phyloP scores from a whole-genome alignment of 2,329 filamentous ascomycete genomes.

The Fusarium pininemorale region DNA sequence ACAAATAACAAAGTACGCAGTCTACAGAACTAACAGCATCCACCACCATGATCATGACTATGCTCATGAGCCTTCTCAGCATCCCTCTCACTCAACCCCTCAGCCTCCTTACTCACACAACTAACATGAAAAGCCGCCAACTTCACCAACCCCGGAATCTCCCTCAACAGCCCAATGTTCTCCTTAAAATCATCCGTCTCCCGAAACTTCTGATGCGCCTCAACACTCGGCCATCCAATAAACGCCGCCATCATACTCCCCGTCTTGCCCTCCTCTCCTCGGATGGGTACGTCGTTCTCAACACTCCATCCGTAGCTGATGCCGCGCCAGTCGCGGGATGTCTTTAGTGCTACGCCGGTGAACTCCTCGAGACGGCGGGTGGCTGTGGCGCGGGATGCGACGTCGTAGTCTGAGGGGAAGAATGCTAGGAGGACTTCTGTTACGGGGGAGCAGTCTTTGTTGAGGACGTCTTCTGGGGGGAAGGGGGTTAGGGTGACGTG shows the following conservation, averaged over 20 bases:
- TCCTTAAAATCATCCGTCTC: constrained; percentile 49
- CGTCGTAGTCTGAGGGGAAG: constrained; percentile 35
- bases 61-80: constrained; percentile 25
- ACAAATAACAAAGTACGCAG: rapidly evolving
- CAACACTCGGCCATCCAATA: constrained; percentile 51
- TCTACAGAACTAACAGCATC: constrained; percentile 11
- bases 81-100: constrained; percentile 4
- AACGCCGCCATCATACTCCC: constrained; percentile 41
- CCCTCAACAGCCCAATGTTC: constrained; percentile 40
- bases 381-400: constrained; percentile 27
- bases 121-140: constrained; percentile 36
- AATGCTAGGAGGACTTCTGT: constrained; percentile 36
- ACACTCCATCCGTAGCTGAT: constrained; percentile 46
- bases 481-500: constrained; percentile 35
- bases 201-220: constrained; percentile 49
- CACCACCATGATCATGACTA: constrained; percentile 18
- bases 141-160: constrained; percentile 35
- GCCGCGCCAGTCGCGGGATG: constrained; percentile 32
- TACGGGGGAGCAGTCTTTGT: constrained; percentile 29
- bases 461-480: constrained; percentile 35
- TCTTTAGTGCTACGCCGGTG: constrained; percentile 24
- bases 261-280: constrained; percentile 40
- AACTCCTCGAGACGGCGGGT: constrained; percentile 31
- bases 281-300: constrained; percentile 45
- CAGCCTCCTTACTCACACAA: constrained; percentile 26